Base-by-base conservation (phyloP, 768 basidiomycete species). In the Mycena crocata region DNA sequence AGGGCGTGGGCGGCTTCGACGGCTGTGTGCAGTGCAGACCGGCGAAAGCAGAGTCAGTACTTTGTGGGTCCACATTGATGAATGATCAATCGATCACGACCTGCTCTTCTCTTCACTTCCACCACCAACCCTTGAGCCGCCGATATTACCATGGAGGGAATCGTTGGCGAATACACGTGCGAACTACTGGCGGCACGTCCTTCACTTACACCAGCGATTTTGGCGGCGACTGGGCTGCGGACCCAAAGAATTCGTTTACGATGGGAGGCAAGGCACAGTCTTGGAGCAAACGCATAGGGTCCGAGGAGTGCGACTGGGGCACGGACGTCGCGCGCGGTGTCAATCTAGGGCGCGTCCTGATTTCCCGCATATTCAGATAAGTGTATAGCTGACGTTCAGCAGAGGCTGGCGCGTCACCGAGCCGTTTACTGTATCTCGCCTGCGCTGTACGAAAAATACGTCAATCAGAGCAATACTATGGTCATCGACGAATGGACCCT, bases 151-250 rank as follows among this genome's bases (percentile, higher is more conserved):
- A n/a, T n/a, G n/a, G n/a, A n/a, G n/a, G n/a, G n/a, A n/a, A n/a
- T n/a, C n/a, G n/a, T n/a, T n/a, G n/a, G n/a, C n/a, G n/a, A n/a
- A n/a, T n/a, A n/a, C n/a, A n/a, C n/a, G n/a, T n/a, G n/a, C n/a
- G n/a, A n/a, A n/a, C n/a, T n/a, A n/a, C n/a, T n/a, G n/a, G n/a
- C 73, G 95, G 95, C 13, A 84, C 88, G 5, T 91, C 84, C 3
- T 93, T 95, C 80, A 90, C 84, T 1, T 98, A 98, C 78, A 74
- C 75, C 44, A 98, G 96, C 75, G 57, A 83, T 9, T 93, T 93
- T 71, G 94, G 93, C 58, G 95, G 96, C 0, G 85, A 82, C 71
- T 98, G 95, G 95, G 90, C 89, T 51, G 84, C 82, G 71, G 88
- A 95, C 77, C 86, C 90, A 2, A 82, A 82, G 14, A 80, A 89